Evolutionary conservation across 1,284 basidiomycete species (phyloP).

Genomic region (Rhodotorula sp.): DNA sequence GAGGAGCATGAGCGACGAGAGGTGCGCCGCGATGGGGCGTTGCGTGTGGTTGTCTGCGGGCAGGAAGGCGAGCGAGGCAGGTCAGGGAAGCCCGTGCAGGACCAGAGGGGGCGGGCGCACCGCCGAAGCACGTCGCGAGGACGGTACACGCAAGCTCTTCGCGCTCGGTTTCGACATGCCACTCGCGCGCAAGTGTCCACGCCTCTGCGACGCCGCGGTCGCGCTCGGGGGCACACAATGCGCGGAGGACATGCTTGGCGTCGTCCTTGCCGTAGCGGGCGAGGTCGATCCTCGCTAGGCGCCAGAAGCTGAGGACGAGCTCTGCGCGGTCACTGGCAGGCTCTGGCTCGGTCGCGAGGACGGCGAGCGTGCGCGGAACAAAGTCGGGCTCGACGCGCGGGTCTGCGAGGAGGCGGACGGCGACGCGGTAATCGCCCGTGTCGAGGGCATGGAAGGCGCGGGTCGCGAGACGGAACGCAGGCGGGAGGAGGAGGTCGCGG

Average conservation of each 20-base stretch:
- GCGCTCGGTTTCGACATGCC: slow-evolving; percentile 25
- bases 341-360: slow-evolving; percentile 17
- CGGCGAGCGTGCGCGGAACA: slow-evolving; percentile 26
- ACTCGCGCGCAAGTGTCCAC: slow-evolving; percentile 32
- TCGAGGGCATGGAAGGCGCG: slow-evolving; percentile 38
- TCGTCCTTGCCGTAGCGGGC: slow-evolving; percentile 15
- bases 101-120: slow-evolving; percentile 1
- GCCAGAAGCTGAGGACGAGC: slow-evolving; percentile 37
- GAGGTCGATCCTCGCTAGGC: slow-evolving; percentile 25
- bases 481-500: slow-evolving; percentile 23
- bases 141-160: slow-evolving; percentile 18
- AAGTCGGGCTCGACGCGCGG: slow-evolving; percentile 36
- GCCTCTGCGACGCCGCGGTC: slow-evolving; percentile 33
- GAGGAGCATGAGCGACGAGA: slow-evolving; percentile 28
- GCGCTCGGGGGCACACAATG: slow-evolving; percentile 28
- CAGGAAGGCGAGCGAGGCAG: background rate
- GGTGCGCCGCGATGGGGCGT: slow-evolving; percentile 27
- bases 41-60: slow-evolving; percentile 26
- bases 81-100: too few relatives aligned
- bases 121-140: slow-evolving; percentile 38
- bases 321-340: slow-evolving; percentile 6
- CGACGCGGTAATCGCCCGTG: slow-evolving; percentile 11
- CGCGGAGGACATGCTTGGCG: slow-evolving; percentile 24
- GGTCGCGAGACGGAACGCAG: slow-evolving; percentile 24
- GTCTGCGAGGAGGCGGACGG: slow-evolving; percentile 32